Base-by-base conservation (phyloP, 83 land plant genomes). In the Picea engelmannii region DNA sequence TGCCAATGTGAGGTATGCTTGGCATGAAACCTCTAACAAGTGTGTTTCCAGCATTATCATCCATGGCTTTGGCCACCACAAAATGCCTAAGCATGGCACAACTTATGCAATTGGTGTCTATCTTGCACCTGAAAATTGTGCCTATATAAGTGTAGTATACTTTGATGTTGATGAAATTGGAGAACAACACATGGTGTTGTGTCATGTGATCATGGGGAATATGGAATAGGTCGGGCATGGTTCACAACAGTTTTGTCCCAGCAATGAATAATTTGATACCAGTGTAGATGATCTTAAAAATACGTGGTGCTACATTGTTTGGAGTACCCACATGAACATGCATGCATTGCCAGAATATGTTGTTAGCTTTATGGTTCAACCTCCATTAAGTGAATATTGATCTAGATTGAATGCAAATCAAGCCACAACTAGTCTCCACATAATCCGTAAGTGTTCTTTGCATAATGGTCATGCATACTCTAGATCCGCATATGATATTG, bases 1-100 rank as follows among this genome's bases (percentile, higher is more conserved):
- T 87, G 89, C 96, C 49, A 93, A 93, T 83, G 84, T 93, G 60
- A 74, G 66, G 6, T 85, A 88, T 88, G 94, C 87, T 8, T 93
- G 94, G 92, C 86, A 92, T 81, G 84, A 88, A 70, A 62, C 78
- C 61, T 82, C 91, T 4, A 82, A 82, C 59, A 81, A 78, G 78
- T 85, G 66, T 40, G 49, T 90, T 6, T 31, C 82, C 52, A 83
- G 75, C 3, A 73, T 88, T 11, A 73, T 88, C 82, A 61, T 27
- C 60, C 76, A 88, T 82, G 83, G 83, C n/a, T 81, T 81, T 81
- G 85, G 88, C 7, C 52, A 80, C 25, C 8, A 13, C 49, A 27
- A 47, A 60, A 21, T 38, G 3, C 76, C 83, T n/a, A 60, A 27
- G 12, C 60, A 81, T 44, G 74, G 69, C 59, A 47, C 86, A 42